These are phyloP conservation scores for Harringtonia lauricola DNA, from an alignment of 2,329 filamentous ascomycete species.

Conservation along the genomic window DNA sequence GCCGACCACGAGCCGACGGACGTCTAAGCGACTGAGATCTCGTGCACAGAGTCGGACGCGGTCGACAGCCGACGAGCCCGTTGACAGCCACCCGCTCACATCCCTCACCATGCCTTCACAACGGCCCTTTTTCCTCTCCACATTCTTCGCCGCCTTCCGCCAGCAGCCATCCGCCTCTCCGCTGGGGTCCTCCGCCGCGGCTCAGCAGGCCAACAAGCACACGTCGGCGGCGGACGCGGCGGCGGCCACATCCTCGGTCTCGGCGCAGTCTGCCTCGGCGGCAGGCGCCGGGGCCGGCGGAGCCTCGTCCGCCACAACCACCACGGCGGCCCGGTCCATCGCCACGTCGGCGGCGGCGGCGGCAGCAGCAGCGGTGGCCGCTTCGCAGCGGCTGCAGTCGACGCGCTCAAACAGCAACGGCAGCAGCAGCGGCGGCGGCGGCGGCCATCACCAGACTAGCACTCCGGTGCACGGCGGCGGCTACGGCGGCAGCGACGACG, in stretches of 20 bases:
- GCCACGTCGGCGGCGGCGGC: constrained; percentile 10
- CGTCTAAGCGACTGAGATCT: too few relatives aligned
- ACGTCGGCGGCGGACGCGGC: constrained; percentile 8
- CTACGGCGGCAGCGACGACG: constrained; percentile 14
- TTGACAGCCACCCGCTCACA: not conserved
- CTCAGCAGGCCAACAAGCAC: constrained; percentile 27
- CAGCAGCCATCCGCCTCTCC: constrained; percentile 27
- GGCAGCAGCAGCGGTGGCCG: constrained; percentile 10
- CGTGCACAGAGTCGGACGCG: too few relatives aligned
- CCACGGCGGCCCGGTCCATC: constrained; percentile 8
- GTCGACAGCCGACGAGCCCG: too few relatives aligned
- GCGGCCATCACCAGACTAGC: not conserved
- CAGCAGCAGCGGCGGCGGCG: not conserved
- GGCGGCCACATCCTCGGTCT: not conserved
- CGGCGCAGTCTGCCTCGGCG: not conserved
- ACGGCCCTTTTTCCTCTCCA: constrained; percentile 44
- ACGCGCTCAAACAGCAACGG: constrained; percentile 1
- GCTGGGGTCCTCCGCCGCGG: constrained; percentile 13
- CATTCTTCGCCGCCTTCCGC: constrained; percentile 44
- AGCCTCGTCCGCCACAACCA: not conserved
- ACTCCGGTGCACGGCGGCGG: not conserved
- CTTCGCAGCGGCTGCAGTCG: constrained; percentile 9
- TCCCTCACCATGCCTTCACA: constrained; percentile 34
- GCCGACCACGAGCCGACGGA: too few relatives aligned
- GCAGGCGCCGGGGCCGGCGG: constrained; percentile 1